Base-by-base conservation (phyloP, 139 green algal genomes). In the Penium margaritaceum region DNA sequence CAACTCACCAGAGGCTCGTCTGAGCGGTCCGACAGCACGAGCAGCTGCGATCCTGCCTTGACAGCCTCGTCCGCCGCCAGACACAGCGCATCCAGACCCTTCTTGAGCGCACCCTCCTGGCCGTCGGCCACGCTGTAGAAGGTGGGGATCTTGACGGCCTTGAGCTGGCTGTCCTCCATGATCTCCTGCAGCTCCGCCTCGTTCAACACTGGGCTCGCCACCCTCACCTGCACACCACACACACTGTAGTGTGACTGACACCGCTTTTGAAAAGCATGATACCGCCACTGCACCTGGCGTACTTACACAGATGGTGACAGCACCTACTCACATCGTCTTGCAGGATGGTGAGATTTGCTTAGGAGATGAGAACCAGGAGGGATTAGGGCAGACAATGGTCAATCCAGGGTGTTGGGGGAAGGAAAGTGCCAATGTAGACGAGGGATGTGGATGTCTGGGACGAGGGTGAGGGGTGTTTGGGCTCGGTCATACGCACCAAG, bases 191-290 rank as follows among this genome's bases (percentile, higher is more conserved):
- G 80, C 86, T 98, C 91, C 5, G 47, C 79, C 85, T 98, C 93
- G 53, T 91, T 86, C 81, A 98, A 81, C 74, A 98, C 88, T 29
- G 93, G 93, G 61, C 79, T 88, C 39, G 89, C 83, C 27, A 97
- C 83, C 41, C 90, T 79, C 36, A 95, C 84, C 65, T 72, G 65
- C n/a, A n/a, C n/a, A 69, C 12, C 36, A 14, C 21, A 69, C 19
- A 58, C n/a, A 53, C 5, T 54, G 38, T 12, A 5, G 62, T 9
- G 41, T 9, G 41, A 51, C n/a, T n/a, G n/a, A n/a, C n/a, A n/a
- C n/a, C n/a, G n/a, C n/a, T n/a, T n/a, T n/a, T n/a, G n/a, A n/a
- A n/a, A n/a, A n/a, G n/a, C n/a, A n/a, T n/a, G n/a, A n/a, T n/a
- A n/a, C n/a, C n/a, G n/a, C n/a, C n/a, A n/a, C n/a, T n/a, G n/a